Percentiles rank a stretch among this genome's conserved stretches.
phyloP scores from a whole-genome alignment of 192 early-diverging fungal species.

The Cladochytrium replicatum region DNA sequence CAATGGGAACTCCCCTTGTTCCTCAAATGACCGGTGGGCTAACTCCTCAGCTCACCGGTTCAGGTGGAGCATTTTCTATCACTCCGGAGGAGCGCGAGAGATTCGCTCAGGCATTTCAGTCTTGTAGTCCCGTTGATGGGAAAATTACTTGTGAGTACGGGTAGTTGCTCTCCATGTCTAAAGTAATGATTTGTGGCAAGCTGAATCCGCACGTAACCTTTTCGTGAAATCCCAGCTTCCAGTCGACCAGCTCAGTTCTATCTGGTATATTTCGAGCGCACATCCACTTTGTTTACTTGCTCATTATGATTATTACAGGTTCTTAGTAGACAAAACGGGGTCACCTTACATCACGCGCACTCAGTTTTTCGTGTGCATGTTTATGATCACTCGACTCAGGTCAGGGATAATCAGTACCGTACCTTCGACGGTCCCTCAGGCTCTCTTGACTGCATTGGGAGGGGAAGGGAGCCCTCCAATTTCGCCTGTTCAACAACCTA shows the following conservation, averaged over 20 bases:
- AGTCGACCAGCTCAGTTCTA: conserved; percentile 59
- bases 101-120: conserved; percentile 51
- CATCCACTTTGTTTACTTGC: not conserved
- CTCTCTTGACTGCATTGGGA: conserved; percentile 46
- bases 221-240: conserved; percentile 76
- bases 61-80: too few relatives aligned
- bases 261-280: conserved; percentile 64
- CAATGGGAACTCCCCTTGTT: not conserved
- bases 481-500: too few relatives aligned
- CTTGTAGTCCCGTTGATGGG: conserved; percentile 45
- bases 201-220: conserved; percentile 59
- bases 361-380: conserved; percentile 89
- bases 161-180: conserved; percentile 4
- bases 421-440: conserved; percentile 56
- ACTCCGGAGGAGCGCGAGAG: conserved; percentile 45
- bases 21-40: not conserved
- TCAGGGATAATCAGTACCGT: conserved; percentile 55
- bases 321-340: conserved; percentile 62
- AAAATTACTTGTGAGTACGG: conserved; percentile 13
- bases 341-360: conserved; percentile 62
- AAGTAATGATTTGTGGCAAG: too few relatives aligned
- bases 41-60: too few relatives aligned
- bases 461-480: too few relatives aligned
- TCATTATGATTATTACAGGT: conserved; percentile 32
- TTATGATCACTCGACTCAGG: conserved; percentile 72